Conservation (phyloP, 139 green algal genomes). For the Tetradesmus lagerheimii region DNA sequence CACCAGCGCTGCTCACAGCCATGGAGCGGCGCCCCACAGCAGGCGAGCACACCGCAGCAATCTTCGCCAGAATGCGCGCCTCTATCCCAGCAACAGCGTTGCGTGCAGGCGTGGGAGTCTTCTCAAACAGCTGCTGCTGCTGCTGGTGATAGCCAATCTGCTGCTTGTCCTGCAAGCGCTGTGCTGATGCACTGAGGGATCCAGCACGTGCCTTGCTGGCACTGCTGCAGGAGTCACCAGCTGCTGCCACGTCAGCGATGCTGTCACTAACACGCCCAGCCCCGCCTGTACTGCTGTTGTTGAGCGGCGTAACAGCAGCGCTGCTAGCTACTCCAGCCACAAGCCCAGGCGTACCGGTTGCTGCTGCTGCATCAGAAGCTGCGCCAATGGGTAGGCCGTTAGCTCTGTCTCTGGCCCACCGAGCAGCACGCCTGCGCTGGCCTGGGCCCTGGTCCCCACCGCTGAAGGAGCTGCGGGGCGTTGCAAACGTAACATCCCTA, state of each 20-base stretch:
- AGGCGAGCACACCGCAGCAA: constrained; percentile 39
- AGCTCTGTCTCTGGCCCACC: neutral
- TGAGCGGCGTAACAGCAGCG: neutral
- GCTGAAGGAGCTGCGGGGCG: neutral
- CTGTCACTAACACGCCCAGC: neutral
- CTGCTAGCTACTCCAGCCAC: neutral
- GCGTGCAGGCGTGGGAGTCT: constrained; percentile 11
- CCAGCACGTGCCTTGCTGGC: neutral
- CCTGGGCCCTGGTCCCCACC: neutral
- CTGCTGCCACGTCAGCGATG: neutral
- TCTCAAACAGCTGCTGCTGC: neutral
- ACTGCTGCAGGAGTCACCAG: constrained; percentile 1
- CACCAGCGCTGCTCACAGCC: neutral
- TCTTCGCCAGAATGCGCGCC: constrained; percentile 42
- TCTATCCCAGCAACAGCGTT: constrained; percentile 21
- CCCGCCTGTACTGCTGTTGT: neutral
- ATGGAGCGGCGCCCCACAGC: neutral
- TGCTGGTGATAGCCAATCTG: neutral
- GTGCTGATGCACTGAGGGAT: neutral
- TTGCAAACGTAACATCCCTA: neutral
- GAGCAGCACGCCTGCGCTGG: neutral
- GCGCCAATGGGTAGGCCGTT: neutral
- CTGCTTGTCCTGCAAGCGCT: neutral
- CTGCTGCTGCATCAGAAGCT: neutral
- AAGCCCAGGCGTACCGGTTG: neutral